Evolutionary conservation across 139 green algal species (phyloP).

Genomic region (Haematococcus lacustris): DNA sequence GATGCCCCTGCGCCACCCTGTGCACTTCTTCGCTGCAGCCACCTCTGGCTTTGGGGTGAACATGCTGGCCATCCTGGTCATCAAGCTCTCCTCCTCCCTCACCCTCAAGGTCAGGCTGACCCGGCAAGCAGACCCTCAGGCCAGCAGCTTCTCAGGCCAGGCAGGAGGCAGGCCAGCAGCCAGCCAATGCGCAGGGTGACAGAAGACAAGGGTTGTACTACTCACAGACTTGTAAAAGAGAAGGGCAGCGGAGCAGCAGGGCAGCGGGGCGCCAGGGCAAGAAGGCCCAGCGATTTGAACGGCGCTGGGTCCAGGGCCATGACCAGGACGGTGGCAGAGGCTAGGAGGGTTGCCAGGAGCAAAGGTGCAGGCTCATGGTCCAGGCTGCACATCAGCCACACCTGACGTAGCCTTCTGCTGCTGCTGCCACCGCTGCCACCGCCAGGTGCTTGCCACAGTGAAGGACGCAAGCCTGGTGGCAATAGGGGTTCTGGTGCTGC

Average conservation of each 20-base stretch:
- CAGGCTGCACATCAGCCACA: not conserved
- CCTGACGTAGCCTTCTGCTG: not conserved
- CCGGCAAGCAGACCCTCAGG: not conserved
- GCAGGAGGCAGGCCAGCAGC: not conserved
- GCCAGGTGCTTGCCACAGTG: conserved; percentile 61
- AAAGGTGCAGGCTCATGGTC: not conserved
- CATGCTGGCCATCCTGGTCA: conserved; percentile 66
- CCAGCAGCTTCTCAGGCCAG: not conserved
- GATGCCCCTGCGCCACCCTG: too few relatives aligned
- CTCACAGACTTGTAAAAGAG: too few relatives aligned
- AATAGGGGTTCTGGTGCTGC: conserved; percentile 59
- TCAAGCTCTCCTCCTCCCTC: conserved; percentile 57
- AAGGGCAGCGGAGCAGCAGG: too few relatives aligned
- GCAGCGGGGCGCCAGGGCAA: too few relatives aligned
- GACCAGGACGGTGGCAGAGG: too few relatives aligned
- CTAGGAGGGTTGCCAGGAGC: not conserved
- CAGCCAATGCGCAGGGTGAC: not conserved
- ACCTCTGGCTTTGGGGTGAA: conserved; percentile 77
- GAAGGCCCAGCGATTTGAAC: too few relatives aligned
- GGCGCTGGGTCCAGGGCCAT: too few relatives aligned
- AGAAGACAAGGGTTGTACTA: not conserved
- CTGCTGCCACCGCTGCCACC: not conserved
- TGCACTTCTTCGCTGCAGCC: too few relatives aligned
- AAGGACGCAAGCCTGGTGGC: conserved; percentile 74
- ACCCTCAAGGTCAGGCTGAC: conserved; percentile 60